These are phyloP conservation scores for Picochlorum sp. DNA, from an alignment of 139 green algal genomes.

Conservation along the genomic window DNA sequence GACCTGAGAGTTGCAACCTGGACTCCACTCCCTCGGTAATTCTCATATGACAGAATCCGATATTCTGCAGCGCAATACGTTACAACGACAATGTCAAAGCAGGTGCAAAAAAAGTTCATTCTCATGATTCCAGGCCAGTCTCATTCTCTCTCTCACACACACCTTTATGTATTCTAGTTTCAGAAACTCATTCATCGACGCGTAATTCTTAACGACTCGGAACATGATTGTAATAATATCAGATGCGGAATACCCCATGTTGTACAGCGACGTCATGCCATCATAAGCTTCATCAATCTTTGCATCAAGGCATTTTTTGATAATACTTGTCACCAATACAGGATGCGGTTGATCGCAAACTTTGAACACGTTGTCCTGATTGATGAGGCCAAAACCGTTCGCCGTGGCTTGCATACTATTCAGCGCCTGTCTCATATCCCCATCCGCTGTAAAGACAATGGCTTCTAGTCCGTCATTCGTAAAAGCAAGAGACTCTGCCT, in stretches of 20 bases:
- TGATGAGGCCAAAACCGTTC: conserved; percentile 86
- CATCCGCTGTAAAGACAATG: conserved; percentile 96
- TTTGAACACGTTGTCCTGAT: conserved; percentile 84
- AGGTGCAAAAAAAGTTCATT: background rate
- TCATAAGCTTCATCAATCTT: conserved; percentile 72
- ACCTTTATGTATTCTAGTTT: conserved; percentile 97
- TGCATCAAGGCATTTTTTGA: conserved; percentile 55
- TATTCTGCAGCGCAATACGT: too few species aligned
- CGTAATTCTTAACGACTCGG: conserved; percentile 61
- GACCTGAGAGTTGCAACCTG: conserved; percentile 80
- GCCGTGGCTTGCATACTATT: conserved; percentile 93
- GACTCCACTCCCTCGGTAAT: conserved; percentile 83
- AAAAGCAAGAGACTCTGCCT: conserved; percentile 43
- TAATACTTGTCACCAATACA: conserved; percentile 60
- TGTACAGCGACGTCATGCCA: conserved; percentile 66
- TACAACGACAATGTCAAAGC: background rate
- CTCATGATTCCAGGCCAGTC: background rate
- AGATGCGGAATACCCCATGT: conserved; percentile 76
- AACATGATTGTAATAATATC: conserved; percentile 98
- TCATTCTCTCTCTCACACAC: too few species aligned
- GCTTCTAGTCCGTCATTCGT: conserved; percentile 82
- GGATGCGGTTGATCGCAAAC: conserved; percentile 98
- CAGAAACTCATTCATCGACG: conserved; percentile 77
- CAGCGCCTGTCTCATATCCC: conserved; percentile 97
- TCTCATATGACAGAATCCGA: conserved; percentile 91